These are phyloP conservation scores for Syncephalis plumigaleata DNA, from an alignment of 371 early-diverging fungal genomes.

Conservation along the genomic window DNA sequence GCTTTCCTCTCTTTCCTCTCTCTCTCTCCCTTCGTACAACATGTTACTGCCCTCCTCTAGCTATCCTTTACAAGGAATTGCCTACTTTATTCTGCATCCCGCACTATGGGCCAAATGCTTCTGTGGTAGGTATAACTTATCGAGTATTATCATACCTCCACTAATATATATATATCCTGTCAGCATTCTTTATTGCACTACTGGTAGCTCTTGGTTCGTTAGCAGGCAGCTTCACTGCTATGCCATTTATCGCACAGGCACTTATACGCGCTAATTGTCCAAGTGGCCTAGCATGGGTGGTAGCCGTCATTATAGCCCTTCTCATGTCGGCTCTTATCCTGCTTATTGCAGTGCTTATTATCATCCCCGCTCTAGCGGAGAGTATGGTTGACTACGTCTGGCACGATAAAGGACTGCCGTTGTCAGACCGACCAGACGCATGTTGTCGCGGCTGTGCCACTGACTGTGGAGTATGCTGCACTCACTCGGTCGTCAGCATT, in stretches of 20 bases:
- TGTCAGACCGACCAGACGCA: constrained; percentile 1
- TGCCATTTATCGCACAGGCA: constrained; percentile 2
- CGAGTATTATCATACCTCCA: too few species aligned
- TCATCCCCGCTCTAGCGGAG: constrained; percentile 6
- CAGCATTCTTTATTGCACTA: not conserved
- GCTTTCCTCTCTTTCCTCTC: too few species aligned
- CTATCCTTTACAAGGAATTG: constrained; percentile 13
- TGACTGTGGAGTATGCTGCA: not conserved
- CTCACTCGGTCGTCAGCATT: constrained; percentile 9
- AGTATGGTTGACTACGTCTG: constrained; percentile 7
- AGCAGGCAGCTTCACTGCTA: not conserved
- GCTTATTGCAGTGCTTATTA: constrained; percentile 4
- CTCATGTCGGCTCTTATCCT: constrained; percentile 1
- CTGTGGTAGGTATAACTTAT: constrained; percentile 2
- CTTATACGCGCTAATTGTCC: constrained; percentile 3
- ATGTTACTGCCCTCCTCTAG: constrained; percentile 3
- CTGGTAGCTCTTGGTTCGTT: constrained; percentile 1
- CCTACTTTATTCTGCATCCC: constrained; percentile 11
- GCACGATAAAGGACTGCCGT: constrained; percentile 1
- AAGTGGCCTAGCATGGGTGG: constrained; percentile 4
- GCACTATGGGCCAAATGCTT: constrained; percentile 7
- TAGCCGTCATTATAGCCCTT: constrained; percentile 2
- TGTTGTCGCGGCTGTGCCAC: constrained; percentile 4
- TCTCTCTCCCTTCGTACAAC: too few species aligned
- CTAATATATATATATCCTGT: too few species aligned